Base-by-base conservation (phyloP, 257 asterid genomes). In the Scutellaria galericulata region DNA sequence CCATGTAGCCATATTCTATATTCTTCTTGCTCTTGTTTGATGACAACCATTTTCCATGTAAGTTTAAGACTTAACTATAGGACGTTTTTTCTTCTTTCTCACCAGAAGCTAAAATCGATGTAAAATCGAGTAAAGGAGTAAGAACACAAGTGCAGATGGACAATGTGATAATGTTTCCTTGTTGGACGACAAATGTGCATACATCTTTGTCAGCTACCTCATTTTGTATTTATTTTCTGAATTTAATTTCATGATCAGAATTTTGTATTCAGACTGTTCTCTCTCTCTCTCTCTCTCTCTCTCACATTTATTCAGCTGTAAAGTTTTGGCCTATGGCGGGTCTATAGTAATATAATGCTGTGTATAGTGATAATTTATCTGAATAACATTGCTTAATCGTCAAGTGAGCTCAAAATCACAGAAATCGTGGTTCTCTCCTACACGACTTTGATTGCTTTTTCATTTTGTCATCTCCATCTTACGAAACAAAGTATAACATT, bases 71-170 rank as follows among this genome's bases (percentile, higher is more conserved):
- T 7, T 14, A 15, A 12, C 24, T 45, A 37, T 42, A 11, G n/a
- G n/a, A 35, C 3, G 8, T 41, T 8, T 42, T 18, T 0, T 11
- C 68, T 57, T 45, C 2, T 37, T 58, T 64, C 44, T 58, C 35
- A 15, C 64, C 79, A 74, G 79, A 74, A 69, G 20, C 71, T 60
- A 67, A 54, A 9, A 61, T 46, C 56, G 62, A 67, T 47, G 24
- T 14, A 35, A 64, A 56, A 6, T 27, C 0, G 72, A 53, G 41
- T 64, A 64, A 11, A 56, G 64, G 55, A n/a, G 51, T 47, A 13
- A 55, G 47, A 70, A 35, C 54, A 20, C 22, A 31, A 63, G 66
- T 64, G 77, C 66, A 58, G 77, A 63, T 35, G 62, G 75, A 78
- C 54, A 71, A 60, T 46, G 76, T 55, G 64, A 37, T 44, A 62